Percentiles rank a stretch among this genome's conserved stretches.
phyloP scores from a whole-genome alignment of 2,329 filamentous ascomycete genomes.

The Fusarium chlamydosporum region DNA sequence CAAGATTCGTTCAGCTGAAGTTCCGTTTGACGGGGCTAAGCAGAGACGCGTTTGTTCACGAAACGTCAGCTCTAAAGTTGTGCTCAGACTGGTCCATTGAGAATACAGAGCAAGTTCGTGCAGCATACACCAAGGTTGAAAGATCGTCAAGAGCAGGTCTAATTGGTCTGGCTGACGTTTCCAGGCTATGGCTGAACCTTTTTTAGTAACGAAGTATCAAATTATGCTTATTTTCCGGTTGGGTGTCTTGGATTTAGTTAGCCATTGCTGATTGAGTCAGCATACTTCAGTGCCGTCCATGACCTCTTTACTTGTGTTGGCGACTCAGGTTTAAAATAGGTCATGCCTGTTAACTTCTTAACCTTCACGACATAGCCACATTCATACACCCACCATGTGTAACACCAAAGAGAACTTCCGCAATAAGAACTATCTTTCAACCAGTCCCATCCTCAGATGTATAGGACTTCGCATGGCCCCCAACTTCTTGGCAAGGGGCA shows the following conservation, averaged over 20 bases:
- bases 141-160: background rate
- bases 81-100: too few species aligned
- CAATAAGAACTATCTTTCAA: background rate
- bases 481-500: background rate
- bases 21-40: background rate
- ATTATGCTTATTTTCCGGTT: conserved; percentile 1
- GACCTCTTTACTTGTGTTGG: background rate
- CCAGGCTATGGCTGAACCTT: conserved; percentile 5
- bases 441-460: background rate
- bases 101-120: background rate
- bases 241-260: background rate
- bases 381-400: background rate
- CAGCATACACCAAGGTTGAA: background rate
- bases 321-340: too few species aligned
- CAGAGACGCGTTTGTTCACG: background rate
- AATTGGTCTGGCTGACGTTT: background rate
- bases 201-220: background rate
- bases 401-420: background rate
- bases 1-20: background rate
- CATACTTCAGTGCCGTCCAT: too few species aligned
- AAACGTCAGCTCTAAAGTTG: background rate
- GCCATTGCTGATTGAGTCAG: too few species aligned
- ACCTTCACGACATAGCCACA: background rate
- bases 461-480: background rate
- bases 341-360: background rate